Evolutionary conservation across 73 alveolate species (phyloP), one percentile per base, ranked within the genome.

Genomic region (Paramecium sonneborni): DNA sequence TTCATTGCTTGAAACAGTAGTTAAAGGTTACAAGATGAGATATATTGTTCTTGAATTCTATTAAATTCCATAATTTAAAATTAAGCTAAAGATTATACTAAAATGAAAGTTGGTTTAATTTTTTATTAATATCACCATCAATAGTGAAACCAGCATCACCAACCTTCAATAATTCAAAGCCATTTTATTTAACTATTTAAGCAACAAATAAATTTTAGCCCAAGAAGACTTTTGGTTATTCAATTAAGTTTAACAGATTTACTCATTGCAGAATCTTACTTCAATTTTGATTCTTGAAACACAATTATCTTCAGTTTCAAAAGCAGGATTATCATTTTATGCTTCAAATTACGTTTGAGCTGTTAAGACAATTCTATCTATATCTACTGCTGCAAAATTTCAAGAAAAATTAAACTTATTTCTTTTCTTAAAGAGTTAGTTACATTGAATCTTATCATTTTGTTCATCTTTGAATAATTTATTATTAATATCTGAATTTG

Each of bases 291-390:
- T 62, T 35, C 55, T 72, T 38, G 55, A 72, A 3, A 72, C 86
- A 35, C 86, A 72, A 72, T 72, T 72, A 34, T 32, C 57, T 28
- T 12, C 57, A 11, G 86, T 72, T 0, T 58, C 86, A 34, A 58
- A 72, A 34, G 86, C 86, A 15, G 86, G 58, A 28, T 26, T 10
- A 72, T 72, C 86, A 72, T 72, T 62, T 41, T 72, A 72, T 32
- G 57, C 57, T 2, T 38, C 44, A 30, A 18, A 28, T 72, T 10
- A 10, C 3, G 57, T 30, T 20, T 32, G n/a, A 28, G 86, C 28
- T 32, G 55, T 9, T 38, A 72, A 72, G 14, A 72, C 55, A 72
- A 12, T 72, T 12, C 86, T 62, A 72, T 32, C 57, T 18, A 38
- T 32, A 38, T 72, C 86, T 5, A 72, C 55, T 35, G 86, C 86